Evolutionary conservation across 1,284 basidiomycete species (phyloP), one percentile per base, ranked within the genome.

Genomic region (Microbotryum silenes-acaulis): DNA sequence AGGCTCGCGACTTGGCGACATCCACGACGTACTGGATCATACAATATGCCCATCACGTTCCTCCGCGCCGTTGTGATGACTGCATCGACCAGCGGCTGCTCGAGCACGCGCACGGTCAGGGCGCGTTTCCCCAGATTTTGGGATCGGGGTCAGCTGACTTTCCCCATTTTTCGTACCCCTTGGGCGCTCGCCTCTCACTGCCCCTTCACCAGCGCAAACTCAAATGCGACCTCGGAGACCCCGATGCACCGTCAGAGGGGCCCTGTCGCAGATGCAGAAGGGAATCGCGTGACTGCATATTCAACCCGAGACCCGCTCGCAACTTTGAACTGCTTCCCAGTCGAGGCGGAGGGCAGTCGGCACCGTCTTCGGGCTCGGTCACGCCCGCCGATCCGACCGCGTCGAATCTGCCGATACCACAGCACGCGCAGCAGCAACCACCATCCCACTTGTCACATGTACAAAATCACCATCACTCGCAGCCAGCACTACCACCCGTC

Each of bases 191-290:
- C 48, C 21, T n/a, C 31, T 31, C 31, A 2, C 10, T 21, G 3
- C 21, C 48, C 59, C 77, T 75, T 59, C 71, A 75, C 4, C 63
- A 75, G 52, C 70, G 77, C 14, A 79, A 79, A 62, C 76, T 77
- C 12, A 73, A 75, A 64, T 78, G 78, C 63, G 78, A 79, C 60
- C 70, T 79, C 10, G 78, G 78, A 27, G 76, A 78, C 59, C 75
- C 77, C 46, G 77, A 78, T 57, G 70, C 73, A 3, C 78, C 77
- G 1, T 74, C 72, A 10, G 74, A 77, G 52, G 77, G 77, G 6
- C 78, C 78, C 6, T 79, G 78, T 59, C 70, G 74, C 5, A 68
- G 78, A 23, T 79, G 78, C 59, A 72, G 76, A 31, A 72, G 78
- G 31, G 78, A 78, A 60, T 72, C 76, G 61, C 69, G 75, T 16